These are phyloP conservation scores for Brettanomyces nanus DNA, from an alignment of 805 yeast genomes.

Conservation along the genomic window DNA sequence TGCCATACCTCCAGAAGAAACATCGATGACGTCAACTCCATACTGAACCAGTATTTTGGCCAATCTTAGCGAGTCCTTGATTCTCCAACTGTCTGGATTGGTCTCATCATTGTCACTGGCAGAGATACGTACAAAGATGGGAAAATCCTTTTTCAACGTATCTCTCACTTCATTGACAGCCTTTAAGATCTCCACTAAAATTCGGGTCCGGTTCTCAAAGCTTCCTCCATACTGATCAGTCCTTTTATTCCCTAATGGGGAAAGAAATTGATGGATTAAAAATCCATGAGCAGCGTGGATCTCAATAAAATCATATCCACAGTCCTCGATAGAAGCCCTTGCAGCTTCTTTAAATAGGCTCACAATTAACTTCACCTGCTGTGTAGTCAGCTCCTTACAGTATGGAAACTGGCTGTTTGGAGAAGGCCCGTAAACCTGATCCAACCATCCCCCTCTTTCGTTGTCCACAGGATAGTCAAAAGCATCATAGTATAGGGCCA, in stretches of 20 bases:
- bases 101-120: constrained; percentile 34
- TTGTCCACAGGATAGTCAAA: constrained; percentile 25
- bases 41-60: constrained; percentile 29
- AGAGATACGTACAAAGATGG: constrained; percentile 40
- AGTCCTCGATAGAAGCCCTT: neutral
- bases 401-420: constrained; percentile 13
- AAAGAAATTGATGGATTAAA: constrained; percentile 30
- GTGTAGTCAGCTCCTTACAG: constrained; percentile 1
- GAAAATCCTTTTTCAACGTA: constrained; percentile 21
- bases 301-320: constrained; percentile 33
- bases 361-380: neutral
- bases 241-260: constrained; percentile 28
- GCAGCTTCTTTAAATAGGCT: constrained; percentile 2
- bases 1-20: constrained; percentile 43
- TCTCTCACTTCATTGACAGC: constrained; percentile 22
- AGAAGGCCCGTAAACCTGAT: constrained; percentile 38
- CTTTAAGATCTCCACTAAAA: constrained; percentile 28
- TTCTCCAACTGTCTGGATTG: constrained; percentile 33
- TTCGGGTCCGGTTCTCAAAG: constrained; percentile 32
- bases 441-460: constrained; percentile 35
- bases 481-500: constrained; percentile 12
- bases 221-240: constrained; percentile 49
- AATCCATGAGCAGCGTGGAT: constrained; percentile 35
- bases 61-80: constrained; percentile 36
- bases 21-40: constrained; percentile 46